These are phyloP conservation scores for Saksenaea oblongispora DNA, from an alignment of 371 early-diverging fungal genomes.

Conservation along the genomic window DNA sequence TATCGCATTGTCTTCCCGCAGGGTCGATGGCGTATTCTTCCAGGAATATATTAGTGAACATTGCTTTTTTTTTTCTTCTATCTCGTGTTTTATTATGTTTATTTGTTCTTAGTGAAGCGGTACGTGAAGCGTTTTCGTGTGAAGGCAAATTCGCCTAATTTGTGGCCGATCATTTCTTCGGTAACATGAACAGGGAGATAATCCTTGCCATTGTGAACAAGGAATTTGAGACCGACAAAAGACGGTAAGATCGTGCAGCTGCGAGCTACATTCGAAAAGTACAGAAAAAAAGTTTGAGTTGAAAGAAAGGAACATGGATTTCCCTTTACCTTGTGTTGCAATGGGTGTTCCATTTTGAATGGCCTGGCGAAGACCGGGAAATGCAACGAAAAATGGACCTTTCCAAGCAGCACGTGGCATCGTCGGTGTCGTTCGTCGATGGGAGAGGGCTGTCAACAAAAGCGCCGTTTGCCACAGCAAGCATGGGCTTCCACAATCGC, in stretches of 20 bases:
- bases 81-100: conserved; percentile 28
- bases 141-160: conserved; percentile 93
- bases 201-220: conserved; percentile 94
- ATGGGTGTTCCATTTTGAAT: conserved; percentile 52
- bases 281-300: not conserved
- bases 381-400: conserved; percentile 90
- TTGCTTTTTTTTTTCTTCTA: not conserved
- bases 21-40: conserved; percentile 43
- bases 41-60: conserved; percentile 35
- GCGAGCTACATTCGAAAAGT: conserved; percentile 59
- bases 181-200: conserved; percentile 85
- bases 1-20: conserved; percentile 34
- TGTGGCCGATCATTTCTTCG: conserved; percentile 97
- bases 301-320: not conserved
- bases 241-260: conserved; percentile 91
- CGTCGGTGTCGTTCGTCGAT: not conserved
- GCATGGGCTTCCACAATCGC: not conserved
- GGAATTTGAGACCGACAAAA: conserved; percentile 89
- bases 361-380: conserved; percentile 62
- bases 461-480: not conserved
- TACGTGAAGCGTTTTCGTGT: conserved; percentile 90
- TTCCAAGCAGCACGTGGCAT: conserved; percentile 93
- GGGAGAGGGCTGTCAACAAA: not conserved
- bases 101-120: conserved; percentile 86
- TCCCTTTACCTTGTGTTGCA: conserved; percentile 50